Evolutionary conservation across 176 grass and related monocot species (phyloP).

Genomic region (Hsuehochloa calcarea): DNA sequence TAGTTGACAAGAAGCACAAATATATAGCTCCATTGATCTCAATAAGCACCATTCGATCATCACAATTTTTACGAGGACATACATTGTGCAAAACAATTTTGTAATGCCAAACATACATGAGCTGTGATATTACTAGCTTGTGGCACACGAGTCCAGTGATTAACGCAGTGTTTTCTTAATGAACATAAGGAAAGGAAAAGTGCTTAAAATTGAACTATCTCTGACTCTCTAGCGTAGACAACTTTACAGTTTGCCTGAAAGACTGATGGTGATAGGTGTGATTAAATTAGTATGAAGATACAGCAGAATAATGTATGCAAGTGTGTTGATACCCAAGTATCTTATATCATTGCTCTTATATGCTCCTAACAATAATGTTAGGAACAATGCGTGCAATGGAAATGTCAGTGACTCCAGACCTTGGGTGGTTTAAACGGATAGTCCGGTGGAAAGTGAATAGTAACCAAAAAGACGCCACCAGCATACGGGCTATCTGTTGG

Average conservation of each 20-base stretch:
- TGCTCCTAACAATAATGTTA: neutral
- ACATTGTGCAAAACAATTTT: neutral
- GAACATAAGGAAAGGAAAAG: neutral
- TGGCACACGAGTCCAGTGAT: neutral
- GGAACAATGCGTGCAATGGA: neutral
- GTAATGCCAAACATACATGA: neutral
- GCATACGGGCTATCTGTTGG: constrained; percentile 55
- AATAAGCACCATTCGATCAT: neutral
- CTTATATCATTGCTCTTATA: neutral
- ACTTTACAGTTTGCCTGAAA: neutral
- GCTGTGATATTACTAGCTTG: neutral
- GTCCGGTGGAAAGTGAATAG: constrained; percentile 59
- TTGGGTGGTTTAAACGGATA: constrained; percentile 64
- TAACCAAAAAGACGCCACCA: constrained; percentile 55
- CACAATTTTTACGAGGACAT: neutral
- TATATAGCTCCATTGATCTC: neutral
- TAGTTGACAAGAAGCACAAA: neutral
- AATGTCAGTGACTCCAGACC: neutral
- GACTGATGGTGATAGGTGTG: neutral
- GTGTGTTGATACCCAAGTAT: neutral
- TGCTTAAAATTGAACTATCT: neutral
- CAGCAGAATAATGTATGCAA: neutral
- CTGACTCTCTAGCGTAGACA: neutral
- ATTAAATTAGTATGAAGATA: neutral
- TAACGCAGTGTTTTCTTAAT: neutral